Evolutionary conservation across 176 grass and related monocot genomes (phyloP), one percentile per base, ranked within the genome.

Genomic region (Raddia guianensis): DNA sequence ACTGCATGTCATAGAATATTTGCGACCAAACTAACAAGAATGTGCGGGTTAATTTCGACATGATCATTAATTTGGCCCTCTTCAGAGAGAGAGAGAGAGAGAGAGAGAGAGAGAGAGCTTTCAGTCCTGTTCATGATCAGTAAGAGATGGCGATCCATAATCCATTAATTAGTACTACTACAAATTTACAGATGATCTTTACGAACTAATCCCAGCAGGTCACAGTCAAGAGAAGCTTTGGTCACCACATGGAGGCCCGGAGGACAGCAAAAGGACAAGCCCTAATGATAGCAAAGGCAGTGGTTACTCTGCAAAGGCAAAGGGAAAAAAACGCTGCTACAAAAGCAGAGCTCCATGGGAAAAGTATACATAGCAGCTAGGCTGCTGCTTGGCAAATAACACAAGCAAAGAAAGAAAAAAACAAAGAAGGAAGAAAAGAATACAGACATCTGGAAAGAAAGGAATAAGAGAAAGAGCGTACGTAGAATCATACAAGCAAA

Each of bases 331-430:
- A 62, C 59, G 50, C 68, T 67, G 86, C 84, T 76, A 90, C 74
- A 90, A 95, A 92, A 95, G 92, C 73, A 87, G 89, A 75, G 92
- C 92, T 87, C 56, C 79, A 21, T 75, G 65, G 77, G 61, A 85
- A 90, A 90, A 84, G 83, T 16, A 44, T 62, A 35, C 3, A 46
- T 32, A 52, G 34, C 69, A 63, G 61, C 59, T 74, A 74, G 52
- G 71, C 40, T 46, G 70, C 63, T 49, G 0, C n/a, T 69, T 13
- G 43, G 19, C 43, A 49, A 70, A 49, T 70, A 27, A 70, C 63
- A 62, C 54, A 60, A 77, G 53, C 73, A 75, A 60, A 75, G n/a
- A 75, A 44, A 20, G 46, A 48, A 69, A 69, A 57, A 5, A 44
- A 58, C 54, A 44, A 47, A 74, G 34, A 33, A 35, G 47, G 20